Base-by-base conservation (phyloP, 2,329 filamentous ascomycete species). In the Xylariaceae sp. region DNA sequence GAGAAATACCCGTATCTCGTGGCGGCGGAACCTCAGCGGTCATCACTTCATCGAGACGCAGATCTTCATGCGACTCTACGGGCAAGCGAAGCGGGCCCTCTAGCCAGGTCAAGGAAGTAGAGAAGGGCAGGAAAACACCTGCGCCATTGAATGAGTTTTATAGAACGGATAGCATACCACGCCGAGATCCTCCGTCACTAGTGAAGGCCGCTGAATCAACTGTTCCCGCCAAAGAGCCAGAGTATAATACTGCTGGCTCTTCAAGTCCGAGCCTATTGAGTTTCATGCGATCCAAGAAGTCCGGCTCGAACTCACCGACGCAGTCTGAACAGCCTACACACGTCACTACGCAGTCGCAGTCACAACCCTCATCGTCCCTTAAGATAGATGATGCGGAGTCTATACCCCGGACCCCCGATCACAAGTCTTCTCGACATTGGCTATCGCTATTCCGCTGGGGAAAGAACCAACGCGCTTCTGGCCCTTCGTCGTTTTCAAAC, bases 401-500 rank as follows among this genome's bases (percentile, higher is more conserved):
- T 4, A 72, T 80, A 41, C 78, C 80, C 49, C 83, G 82, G 62
- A 75, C 77, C 18, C 86, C 85, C 0, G 82, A 84, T 54, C 76
- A 78, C 53, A 83, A 81, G 60, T 75, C 71, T 35, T 77, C 75
- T 56, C 74, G 71, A 11, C 81, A 87, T 0, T 89, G 92, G 79
- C 84, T 86, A 3, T 86, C 89, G 0, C 83, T 97, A 41, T 90
- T 97, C 74, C 85, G 84, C 67, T 88, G 88, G 73, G 83, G 83
- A 34, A 78, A 83, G 79, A 79, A 78, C 73, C 78, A 82, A 76
- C 74, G 84, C 73, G 70, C 77, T 70, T 74, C 82, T 71, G 81
- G 73, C 2, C 82, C 88, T 2, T 88, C 90, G 0, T 92, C 92
- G n/a, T 94, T 96, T 71, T 92, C 91, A 3, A 96, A 96, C 69